These are phyloP conservation scores for Colletotrichum sp. DNA, from an alignment of 2,329 filamentous ascomycete genomes.

Conservation along the genomic window DNA sequence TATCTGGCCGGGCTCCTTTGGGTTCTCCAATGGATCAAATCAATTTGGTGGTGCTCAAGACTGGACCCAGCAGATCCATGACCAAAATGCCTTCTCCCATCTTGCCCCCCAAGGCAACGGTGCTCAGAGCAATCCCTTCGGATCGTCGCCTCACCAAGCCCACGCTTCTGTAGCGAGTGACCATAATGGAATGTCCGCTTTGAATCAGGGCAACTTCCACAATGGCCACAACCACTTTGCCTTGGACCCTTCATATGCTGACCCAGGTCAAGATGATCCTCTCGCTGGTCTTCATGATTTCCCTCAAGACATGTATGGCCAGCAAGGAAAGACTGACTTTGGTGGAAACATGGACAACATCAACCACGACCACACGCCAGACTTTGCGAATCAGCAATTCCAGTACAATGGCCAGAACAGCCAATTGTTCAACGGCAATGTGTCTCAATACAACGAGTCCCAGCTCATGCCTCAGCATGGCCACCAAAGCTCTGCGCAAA, in stretches of 20 bases:
- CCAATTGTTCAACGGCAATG: constrained; percentile 34
- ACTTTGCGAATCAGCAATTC: constrained; percentile 37
- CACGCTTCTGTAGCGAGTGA: constrained; percentile 13
- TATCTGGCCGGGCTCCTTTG: constrained; percentile 14
- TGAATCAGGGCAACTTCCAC: constrained; percentile 16
- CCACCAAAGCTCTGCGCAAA: constrained; percentile 37
- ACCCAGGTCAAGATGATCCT: constrained; percentile 37
- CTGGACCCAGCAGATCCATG: constrained; percentile 41
- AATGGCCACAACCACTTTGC: constrained; percentile 12
- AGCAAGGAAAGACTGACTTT: constrained; percentile 37
- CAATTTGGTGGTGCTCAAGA: constrained; percentile 43
- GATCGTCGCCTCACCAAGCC: constrained; percentile 14
- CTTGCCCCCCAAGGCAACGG: constrained; percentile 39
- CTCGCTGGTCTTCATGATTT: constrained; percentile 41
- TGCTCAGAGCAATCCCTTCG: constrained; percentile 24
- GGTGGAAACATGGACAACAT: constrained; percentile 31
- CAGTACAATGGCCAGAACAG: constrained; percentile 36
- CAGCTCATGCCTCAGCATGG: constrained; percentile 37
- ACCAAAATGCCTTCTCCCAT: constrained; percentile 36
- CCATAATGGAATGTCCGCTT: neutral
- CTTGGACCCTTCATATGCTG: constrained; percentile 28
- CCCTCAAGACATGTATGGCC: constrained; percentile 40
- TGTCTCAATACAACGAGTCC: constrained; percentile 35
- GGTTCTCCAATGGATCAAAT: constrained; percentile 5
- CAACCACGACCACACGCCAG: constrained; percentile 34